Conservation (phyloP, 208 protist species). For the Vickermania spadyakhi region DNA sequence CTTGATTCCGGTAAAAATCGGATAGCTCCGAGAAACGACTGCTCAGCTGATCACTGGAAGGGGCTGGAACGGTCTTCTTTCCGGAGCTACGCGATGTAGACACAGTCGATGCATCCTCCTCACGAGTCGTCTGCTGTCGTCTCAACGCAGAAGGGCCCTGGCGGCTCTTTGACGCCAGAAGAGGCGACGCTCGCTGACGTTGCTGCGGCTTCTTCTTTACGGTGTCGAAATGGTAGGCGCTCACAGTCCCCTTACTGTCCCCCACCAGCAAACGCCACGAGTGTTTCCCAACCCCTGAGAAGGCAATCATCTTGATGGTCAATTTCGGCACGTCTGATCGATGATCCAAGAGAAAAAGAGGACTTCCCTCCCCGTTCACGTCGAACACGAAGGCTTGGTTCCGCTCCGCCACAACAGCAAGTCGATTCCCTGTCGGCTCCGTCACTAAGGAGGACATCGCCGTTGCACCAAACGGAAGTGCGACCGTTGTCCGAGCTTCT, state of each 20-base stretch:
- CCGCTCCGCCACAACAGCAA: background rate
- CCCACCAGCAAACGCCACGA: background rate
- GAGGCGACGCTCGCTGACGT: background rate
- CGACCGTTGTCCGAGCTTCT: background rate
- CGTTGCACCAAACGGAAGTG: background rate
- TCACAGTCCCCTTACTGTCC: background rate
- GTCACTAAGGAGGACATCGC: background rate
- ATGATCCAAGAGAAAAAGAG: background rate
- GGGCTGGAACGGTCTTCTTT: background rate
- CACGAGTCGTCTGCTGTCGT: no score
- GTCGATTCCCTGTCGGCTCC: background rate
- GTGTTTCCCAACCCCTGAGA: background rate
- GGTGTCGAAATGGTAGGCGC: background rate
- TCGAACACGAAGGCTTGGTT: background rate
- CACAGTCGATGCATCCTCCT: no score
- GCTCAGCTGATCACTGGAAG: background rate
- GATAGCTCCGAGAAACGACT: background rate
- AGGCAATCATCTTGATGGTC: background rate
- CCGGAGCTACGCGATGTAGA: background rate
- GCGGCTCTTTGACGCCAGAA: background rate
- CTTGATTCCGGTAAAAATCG: background rate
- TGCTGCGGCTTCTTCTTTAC: background rate
- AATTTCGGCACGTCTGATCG: background rate
- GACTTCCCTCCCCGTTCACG: background rate
- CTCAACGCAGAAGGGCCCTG: no score